phyloP scores from a whole-genome alignment of 202 grass and related monocot genomes.

The Carex arenaria region DNA sequence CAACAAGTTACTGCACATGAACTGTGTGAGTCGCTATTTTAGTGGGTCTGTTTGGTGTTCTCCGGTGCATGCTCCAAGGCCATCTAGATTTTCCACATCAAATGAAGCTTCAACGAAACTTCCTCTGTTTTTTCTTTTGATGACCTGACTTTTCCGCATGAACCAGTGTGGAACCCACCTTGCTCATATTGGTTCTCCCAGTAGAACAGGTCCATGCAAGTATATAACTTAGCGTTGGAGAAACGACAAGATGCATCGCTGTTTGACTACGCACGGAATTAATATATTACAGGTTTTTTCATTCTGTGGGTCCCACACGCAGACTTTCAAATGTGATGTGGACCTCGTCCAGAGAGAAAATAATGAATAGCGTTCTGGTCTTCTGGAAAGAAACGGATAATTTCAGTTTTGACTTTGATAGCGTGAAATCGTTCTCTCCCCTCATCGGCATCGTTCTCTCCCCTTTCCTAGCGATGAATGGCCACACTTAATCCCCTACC shows the following conservation, averaged over 20 bases:
- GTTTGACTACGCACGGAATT: neutral
- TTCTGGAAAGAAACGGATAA: neutral
- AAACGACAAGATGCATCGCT: neutral
- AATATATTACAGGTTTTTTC: neutral
- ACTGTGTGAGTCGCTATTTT: no score
- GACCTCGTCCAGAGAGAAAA: neutral
- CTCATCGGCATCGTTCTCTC: no score
- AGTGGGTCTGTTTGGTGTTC: no score
- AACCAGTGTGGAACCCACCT: neutral
- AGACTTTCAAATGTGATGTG: neutral
- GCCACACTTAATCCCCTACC: no score
- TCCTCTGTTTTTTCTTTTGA: neutral
- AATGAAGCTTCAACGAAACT: neutral
- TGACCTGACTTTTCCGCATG: neutral
- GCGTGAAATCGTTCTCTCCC: no score
- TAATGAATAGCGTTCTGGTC: neutral
- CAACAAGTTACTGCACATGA: no score
- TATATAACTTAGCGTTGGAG: neutral
- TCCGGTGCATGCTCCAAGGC: no score
- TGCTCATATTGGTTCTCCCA: neutral
- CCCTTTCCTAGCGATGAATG: no score
- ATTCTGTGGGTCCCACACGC: neutral
- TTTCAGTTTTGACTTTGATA: neutral
- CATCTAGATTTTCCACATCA: no score
- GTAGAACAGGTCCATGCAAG: neutral